Conservation (phyloP, 257 asterid species). For the Prunella vulgaris region DNA sequence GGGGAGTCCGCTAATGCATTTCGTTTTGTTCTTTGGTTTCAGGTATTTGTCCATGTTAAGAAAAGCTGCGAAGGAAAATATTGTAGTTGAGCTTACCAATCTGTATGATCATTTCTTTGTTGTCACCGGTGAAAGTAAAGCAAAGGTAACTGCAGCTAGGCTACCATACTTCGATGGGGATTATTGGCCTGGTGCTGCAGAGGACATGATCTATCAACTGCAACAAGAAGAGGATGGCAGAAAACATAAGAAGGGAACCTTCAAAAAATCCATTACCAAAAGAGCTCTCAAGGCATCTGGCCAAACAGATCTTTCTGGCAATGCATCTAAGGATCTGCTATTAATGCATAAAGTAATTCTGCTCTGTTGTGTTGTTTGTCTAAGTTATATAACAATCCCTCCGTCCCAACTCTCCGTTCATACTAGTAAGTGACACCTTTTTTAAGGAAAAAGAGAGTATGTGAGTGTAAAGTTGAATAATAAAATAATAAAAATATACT, state of each 20-base stretch:
- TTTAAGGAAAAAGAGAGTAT: too few species aligned
- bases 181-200: slow-evolving; percentile 99
- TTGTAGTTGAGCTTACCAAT: slow-evolving; percentile 86
- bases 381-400: neutral
- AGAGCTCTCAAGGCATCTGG: slow-evolving; percentile 94
- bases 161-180: slow-evolving; percentile 98
- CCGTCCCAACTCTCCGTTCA: too few species aligned
- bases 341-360: slow-evolving; percentile 84
- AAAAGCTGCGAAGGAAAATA: slow-evolving; percentile 78
- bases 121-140: slow-evolving; percentile 73
- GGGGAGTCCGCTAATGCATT: neutral
- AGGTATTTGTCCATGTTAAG: slow-evolving; percentile 91
- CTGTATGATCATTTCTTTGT: slow-evolving; percentile 86
- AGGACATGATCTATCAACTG: slow-evolving; percentile 82
- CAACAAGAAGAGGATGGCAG: slow-evolving; percentile 97
- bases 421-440: too few species aligned
- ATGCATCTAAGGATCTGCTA: slow-evolving; percentile 81
- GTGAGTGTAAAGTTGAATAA: too few species aligned
- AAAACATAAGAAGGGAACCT: slow-evolving; percentile 69
- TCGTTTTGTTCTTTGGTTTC: slow-evolving; percentile 33
- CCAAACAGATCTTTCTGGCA: slow-evolving; percentile 83
- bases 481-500: too few species aligned
- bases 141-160: slow-evolving; percentile 91
- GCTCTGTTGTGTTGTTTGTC: neutral
- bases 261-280: slow-evolving; percentile 67